phyloP scores from a whole-genome alignment of 352 stramenopile species.

The Globisporangium cystogenes region DNA sequence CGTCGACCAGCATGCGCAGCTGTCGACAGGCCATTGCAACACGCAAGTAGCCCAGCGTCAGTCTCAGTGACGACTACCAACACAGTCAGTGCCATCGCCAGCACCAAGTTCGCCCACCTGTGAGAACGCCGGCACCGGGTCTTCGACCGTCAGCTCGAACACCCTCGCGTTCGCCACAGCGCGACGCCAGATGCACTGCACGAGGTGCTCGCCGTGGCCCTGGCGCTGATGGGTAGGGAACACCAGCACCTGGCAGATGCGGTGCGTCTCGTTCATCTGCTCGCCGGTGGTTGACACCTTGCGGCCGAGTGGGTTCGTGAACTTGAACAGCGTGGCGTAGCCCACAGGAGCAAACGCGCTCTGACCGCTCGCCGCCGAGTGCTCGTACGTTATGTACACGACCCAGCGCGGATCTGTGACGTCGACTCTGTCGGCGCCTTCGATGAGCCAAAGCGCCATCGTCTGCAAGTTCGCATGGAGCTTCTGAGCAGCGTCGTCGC shows the following conservation, averaged over 20 bases:
- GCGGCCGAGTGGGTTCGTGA: constrained; percentile 65
- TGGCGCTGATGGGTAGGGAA: constrained; percentile 77
- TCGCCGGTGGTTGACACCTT: constrained; percentile 23
- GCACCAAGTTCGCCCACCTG: constrained; percentile 2
- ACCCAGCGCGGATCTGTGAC: constrained; percentile 72
- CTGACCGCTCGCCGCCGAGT: constrained; percentile 2
- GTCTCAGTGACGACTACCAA: neutral
- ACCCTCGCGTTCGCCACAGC: constrained; percentile 45
- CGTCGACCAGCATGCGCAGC: constrained; percentile 69
- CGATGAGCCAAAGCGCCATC: constrained; percentile 78
- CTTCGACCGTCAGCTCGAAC: constrained; percentile 83
- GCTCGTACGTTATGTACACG: constrained; percentile 75
- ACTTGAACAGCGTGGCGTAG: constrained; percentile 82
- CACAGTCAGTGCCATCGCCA: neutral
- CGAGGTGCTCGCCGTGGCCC: constrained; percentile 70
- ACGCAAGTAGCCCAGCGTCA: neutral
- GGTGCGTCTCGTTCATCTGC: constrained; percentile 58
- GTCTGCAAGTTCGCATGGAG: constrained; percentile 69
- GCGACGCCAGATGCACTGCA: constrained; percentile 57
- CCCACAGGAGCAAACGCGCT: constrained; percentile 39
- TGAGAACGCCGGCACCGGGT: constrained; percentile 74
- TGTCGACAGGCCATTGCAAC: constrained; percentile 8
- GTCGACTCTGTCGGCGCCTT: constrained; percentile 75
- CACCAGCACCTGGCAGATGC: constrained; percentile 81
- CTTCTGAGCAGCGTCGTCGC: constrained; percentile 45